Conservation (phyloP, 2,329 filamentous ascomycete genomes). For the Aspergillus pseudonomiae region DNA sequence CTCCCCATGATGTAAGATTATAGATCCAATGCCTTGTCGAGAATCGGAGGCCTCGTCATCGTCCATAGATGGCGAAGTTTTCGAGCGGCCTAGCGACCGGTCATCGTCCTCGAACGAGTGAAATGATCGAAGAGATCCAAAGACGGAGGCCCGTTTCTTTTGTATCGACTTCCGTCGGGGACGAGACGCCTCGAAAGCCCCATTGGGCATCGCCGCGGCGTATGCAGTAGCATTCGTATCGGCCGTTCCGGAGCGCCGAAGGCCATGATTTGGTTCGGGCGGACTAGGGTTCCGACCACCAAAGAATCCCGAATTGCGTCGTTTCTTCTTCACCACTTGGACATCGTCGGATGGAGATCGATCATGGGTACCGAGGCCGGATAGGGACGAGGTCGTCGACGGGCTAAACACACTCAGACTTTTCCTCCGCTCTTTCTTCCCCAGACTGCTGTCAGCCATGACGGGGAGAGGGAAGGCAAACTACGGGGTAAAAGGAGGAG, state of each 20-base stretch:
- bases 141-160: conserved; percentile 57
- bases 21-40: conserved; percentile 44
- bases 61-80: conserved; percentile 49
- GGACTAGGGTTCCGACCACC: conserved; percentile 34
- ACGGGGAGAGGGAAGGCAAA: conserved; percentile 18
- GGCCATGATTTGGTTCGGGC: conserved; percentile 23
- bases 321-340: conserved; percentile 38
- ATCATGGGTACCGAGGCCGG: conserved; percentile 31
- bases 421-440: conserved; percentile 40
- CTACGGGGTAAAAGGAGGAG: conserved; percentile 7
- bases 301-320: conserved; percentile 45
- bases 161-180: conserved; percentile 48
- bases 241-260: conserved; percentile 32
- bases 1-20: conserved; percentile 68
- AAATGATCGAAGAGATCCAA: conserved; percentile 60
- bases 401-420: conserved; percentile 38
- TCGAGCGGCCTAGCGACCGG: conserved; percentile 54
- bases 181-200: conserved; percentile 34
- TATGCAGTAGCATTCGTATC: conserved; percentile 29
- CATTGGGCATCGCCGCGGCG: conserved; percentile 26
- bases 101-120: conserved; percentile 58
- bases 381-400: conserved; percentile 26
- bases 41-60: conserved; percentile 46
- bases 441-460: conserved; percentile 35
- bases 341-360: conserved; percentile 43